Evolutionary conservation across 306 rosid species (phyloP).

Genomic region (Quillaja saponaria): DNA sequence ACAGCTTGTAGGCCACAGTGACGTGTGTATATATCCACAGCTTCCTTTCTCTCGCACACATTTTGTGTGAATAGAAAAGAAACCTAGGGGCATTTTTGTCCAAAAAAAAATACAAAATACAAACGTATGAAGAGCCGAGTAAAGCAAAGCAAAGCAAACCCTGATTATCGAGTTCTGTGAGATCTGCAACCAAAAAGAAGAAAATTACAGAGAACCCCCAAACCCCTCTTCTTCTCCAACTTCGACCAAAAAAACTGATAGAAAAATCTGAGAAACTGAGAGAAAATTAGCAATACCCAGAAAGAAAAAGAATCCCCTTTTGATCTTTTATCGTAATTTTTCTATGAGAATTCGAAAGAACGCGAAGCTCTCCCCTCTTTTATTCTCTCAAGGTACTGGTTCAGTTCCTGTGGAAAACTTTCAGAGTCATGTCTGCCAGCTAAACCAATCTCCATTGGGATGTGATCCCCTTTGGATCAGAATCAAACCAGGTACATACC

Average conservation of each 20-base stretch:
- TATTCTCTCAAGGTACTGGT: constrained; percentile 39
- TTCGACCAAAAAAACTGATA: neutral
- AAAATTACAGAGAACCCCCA: neutral
- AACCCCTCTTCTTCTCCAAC: neutral
- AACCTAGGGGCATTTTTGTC: constrained; percentile 46
- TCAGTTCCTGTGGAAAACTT: constrained; percentile 35
- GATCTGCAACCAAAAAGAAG: constrained; percentile 49
- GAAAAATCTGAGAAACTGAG: constrained; percentile 1
- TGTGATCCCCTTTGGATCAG: constrained; percentile 52
- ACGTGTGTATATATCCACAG: no score
- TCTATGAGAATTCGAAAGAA: constrained; percentile 84
- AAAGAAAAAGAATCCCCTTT: neutral
- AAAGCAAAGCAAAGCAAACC: constrained; percentile 49
- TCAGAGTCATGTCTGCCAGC: constrained; percentile 67
- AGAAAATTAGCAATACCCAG: neutral
- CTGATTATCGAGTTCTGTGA: constrained; percentile 69
- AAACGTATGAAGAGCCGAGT: constrained; percentile 57
- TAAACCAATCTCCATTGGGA: constrained; percentile 95
- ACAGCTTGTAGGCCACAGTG: no score
- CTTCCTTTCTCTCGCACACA: neutral
- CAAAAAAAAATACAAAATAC: neutral
- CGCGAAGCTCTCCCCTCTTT: constrained; percentile 64
- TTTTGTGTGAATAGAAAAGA: constrained; percentile 24
- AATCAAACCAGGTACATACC: constrained; percentile 51
- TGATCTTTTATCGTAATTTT: neutral